Percentiles rank a stretch among this genome's conserved stretches.
These are phyloP conservation scores for Lactarius psammicola DNA, from an alignment of 768 basidiomycete species.

Conservation along the genomic window DNA sequence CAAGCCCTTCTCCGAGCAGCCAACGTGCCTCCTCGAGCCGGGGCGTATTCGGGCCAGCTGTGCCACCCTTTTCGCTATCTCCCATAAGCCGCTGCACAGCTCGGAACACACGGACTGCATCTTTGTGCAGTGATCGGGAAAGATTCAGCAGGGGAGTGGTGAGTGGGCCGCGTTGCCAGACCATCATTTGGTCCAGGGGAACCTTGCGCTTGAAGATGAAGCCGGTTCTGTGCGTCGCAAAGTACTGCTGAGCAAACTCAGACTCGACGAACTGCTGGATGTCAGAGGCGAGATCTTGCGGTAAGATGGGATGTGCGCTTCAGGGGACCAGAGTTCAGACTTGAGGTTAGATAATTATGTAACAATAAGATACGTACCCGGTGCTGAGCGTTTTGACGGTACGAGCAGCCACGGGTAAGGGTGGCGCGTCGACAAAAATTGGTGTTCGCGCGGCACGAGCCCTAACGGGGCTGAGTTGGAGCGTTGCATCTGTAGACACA, in stretches of 20 bases:
- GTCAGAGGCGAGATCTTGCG: slow-evolving; percentile 75
- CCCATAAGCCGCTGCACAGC: slow-evolving; percentile 93
- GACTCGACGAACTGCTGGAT: slow-evolving; percentile 86
- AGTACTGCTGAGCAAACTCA: slow-evolving; percentile 83
- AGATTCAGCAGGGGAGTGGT: slow-evolving; percentile 71
- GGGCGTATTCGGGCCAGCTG: slow-evolving; percentile 43
- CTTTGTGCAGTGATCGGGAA: slow-evolving; percentile 61
- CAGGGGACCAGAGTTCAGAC: background rate
- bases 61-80: slow-evolving; percentile 74
- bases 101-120: slow-evolving; percentile 84
- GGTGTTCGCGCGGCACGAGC: slow-evolving; percentile 59
- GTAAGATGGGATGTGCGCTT: slow-evolving; percentile 76
- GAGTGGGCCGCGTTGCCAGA: slow-evolving; percentile 80
- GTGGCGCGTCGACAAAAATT: slow-evolving; percentile 48
- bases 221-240: slow-evolving; percentile 86
- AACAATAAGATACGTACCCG: slow-evolving; percentile 48
- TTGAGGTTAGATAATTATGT: background rate
- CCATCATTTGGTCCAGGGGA: slow-evolving; percentile 84
- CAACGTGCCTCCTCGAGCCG: slow-evolving; percentile 84
- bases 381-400: slow-evolving; percentile 53
- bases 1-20: slow-evolving; percentile 76
- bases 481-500: slow-evolving; percentile 51
- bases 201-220: slow-evolving; percentile 81
- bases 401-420: slow-evolving; percentile 7
- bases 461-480: slow-evolving; percentile 75